Evolutionary conservation across 345 rosid species (phyloP).

Genomic region (Euphorbia lathyris): DNA sequence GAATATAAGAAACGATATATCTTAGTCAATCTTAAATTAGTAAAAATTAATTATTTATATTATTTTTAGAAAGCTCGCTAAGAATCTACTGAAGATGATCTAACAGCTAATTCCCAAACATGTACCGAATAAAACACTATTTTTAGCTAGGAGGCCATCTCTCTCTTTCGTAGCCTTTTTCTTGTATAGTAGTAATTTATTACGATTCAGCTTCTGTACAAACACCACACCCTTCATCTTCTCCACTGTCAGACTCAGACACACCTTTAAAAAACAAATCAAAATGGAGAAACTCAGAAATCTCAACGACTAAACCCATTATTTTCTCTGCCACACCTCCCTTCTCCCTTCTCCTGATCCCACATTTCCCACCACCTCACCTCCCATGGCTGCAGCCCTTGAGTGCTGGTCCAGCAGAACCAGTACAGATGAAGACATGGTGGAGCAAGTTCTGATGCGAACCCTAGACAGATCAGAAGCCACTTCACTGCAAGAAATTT

Average conservation of each 20-base stretch:
- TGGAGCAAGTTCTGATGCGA: conserved; percentile 93
- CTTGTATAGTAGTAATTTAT: no score
- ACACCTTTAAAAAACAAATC: no score
- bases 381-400: conserved; percentile 80
- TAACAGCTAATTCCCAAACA: no score
- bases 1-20: no score
- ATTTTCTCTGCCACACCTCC: no score
- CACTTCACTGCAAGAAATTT: not conserved
- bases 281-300: not conserved
- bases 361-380: not conserved
- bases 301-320: not conserved
- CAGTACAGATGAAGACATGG: conserved; percentile 82
- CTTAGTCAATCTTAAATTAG: no score
- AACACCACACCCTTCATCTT: not conserved
- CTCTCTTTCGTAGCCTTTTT: no score
- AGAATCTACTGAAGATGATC: no score
- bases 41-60: no score
- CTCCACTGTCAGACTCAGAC: not conserved
- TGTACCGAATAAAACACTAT: no score
- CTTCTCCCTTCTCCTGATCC: not conserved
- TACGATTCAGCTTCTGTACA: not conserved
- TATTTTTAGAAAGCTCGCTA: no score
- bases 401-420: conserved; percentile 97
- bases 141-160: no score
- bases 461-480: conserved; percentile 55